Evolutionary conservation across 2,329 filamentous ascomycete genomes (phyloP).

Genomic region (Metarhizium brunneum): DNA sequence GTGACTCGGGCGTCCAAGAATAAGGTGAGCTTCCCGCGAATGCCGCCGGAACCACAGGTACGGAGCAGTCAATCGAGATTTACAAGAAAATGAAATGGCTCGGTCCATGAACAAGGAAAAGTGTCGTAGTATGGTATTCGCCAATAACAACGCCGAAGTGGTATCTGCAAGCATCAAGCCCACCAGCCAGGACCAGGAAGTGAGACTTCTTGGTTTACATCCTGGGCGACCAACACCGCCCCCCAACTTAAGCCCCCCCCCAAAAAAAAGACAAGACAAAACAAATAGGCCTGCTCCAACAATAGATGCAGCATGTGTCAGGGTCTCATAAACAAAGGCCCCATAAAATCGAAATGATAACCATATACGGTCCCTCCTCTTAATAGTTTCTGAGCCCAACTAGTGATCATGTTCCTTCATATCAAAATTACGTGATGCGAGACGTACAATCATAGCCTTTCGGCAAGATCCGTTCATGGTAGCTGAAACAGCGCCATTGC

Average conservation of each 20-base stretch:
- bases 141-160: not conserved
- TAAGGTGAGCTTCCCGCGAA: not conserved
- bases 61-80: not conserved
- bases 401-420: not conserved
- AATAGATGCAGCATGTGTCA: too few species aligned
- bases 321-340: not conserved
- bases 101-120: not conserved
- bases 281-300: too few species aligned
- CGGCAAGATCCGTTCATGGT: not conserved
- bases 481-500: not conserved
- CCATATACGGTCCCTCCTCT: not conserved
- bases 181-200: not conserved
- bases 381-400: not conserved
- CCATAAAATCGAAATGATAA: not conserved
- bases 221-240: not conserved
- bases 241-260: too few species aligned
- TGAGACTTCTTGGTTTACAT: not conserved
- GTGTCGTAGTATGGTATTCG: not conserved
- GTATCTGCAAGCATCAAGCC: not conserved
- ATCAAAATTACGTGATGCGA: not conserved
- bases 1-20: not conserved
- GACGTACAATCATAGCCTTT: not conserved
- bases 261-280: too few species aligned
- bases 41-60: not conserved
- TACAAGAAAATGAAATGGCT: not conserved